A percentile compares a stretch with the other conserved stretches of the same genome.
Conservation (phyloP, 1,284 basidiomycete genomes). For the Phaffia rhodozyma region DNA sequence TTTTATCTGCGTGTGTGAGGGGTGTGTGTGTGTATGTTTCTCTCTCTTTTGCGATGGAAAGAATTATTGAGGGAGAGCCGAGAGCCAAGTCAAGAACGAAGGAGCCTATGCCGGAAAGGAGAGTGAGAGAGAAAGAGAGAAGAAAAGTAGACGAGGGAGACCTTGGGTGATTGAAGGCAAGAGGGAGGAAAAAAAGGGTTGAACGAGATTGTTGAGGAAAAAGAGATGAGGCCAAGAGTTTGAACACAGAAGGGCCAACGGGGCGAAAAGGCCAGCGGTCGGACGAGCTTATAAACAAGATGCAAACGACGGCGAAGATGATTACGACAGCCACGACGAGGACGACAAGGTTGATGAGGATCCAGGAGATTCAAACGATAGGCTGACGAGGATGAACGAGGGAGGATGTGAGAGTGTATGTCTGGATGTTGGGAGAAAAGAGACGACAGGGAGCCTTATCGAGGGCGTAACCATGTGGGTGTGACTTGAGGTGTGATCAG, state of each 20-base stretch:
- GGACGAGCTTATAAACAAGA: not conserved
- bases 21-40: too few relatives aligned
- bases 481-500: not conserved
- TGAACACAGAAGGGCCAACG: not conserved
- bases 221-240: not conserved
- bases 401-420: not conserved
- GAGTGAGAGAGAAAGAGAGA: not conserved
- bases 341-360: too few relatives aligned
- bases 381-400: not conserved
- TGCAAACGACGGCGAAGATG: not conserved
- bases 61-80: not conserved
- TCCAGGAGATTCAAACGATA: not conserved
- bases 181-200: too few relatives aligned
- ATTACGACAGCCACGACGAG: too few relatives aligned
- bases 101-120: not conserved
- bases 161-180: too few relatives aligned
- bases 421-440: not conserved
- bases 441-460: not conserved
- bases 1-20: too few relatives aligned
- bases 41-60: not conserved
- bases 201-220: too few relatives aligned
- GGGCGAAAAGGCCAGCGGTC: not conserved
- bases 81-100: not conserved
- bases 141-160: not conserved
- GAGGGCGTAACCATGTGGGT: too few relatives aligned